These are phyloP conservation scores for Chlorophyllum brunneum DNA, from an alignment of 768 basidiomycete genomes.

Conservation along the genomic window DNA sequence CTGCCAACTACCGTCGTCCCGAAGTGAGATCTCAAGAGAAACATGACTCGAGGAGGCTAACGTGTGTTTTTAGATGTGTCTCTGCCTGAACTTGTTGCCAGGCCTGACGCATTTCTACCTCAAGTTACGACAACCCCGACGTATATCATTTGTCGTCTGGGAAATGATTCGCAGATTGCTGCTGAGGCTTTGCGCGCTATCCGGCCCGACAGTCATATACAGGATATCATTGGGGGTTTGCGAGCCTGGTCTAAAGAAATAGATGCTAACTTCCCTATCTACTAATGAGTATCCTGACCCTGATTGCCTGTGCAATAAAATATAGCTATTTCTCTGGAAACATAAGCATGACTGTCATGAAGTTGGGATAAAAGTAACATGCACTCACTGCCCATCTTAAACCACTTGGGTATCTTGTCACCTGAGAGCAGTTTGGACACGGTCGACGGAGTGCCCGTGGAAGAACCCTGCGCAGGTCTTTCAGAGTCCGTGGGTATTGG, in stretches of 20 bases:
- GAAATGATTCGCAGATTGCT: conserved; percentile 92
- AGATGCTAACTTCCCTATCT: conserved; percentile 76
- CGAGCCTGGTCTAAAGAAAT: conserved; percentile 74
- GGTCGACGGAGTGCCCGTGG: conserved; percentile 6
- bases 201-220: conserved; percentile 30
- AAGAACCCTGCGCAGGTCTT: conserved; percentile 8
- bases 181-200: conserved; percentile 54
- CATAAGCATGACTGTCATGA: background rate
- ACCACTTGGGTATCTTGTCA: conserved; percentile 74
- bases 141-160: conserved; percentile 78
- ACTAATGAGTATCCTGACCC: conserved; percentile 54
- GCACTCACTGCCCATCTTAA: conserved; percentile 64
- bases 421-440: background rate
- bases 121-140: conserved; percentile 24
- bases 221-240: conserved; percentile 80
- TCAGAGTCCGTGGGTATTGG: conserved; percentile 48
- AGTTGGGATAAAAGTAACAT: background rate
- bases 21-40: conserved; percentile 44
- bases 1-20: conserved; percentile 71
- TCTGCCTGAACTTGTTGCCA: conserved; percentile 55
- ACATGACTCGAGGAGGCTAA: background rate
- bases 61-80: conserved; percentile 59
- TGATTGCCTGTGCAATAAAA: background rate
- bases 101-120: conserved; percentile 48
- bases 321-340: conserved; percentile 20